phyloP scores from a whole-genome alignment of 2,329 filamentous ascomycete genomes.

The Intubia oerlemansii region DNA sequence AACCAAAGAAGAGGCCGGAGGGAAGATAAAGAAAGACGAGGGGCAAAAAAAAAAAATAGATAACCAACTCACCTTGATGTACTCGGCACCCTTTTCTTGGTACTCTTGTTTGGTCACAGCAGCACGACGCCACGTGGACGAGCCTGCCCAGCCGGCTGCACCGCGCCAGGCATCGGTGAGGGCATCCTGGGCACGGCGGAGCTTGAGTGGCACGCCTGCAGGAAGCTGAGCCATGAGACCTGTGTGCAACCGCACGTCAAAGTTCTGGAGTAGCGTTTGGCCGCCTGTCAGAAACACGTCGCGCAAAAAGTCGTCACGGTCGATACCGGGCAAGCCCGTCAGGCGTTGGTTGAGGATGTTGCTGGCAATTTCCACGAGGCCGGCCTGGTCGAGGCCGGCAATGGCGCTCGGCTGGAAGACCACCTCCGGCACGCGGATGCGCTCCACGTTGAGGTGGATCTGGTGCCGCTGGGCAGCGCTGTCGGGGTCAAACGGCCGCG shows the following conservation, averaged over 20 bases:
- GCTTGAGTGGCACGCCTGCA: slow-evolving; percentile 39
- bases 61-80: slow-evolving; percentile 59
- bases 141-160: slow-evolving; percentile 64
- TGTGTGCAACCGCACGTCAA: slow-evolving; percentile 58
- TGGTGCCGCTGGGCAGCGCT: slow-evolving; percentile 66
- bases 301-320: slow-evolving; percentile 49
- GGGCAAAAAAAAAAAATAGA: background rate
- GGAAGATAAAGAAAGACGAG: too few species aligned
- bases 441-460: slow-evolving; percentile 88
- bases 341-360: slow-evolving; percentile 79
- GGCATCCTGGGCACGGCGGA: slow-evolving; percentile 56
- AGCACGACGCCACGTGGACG: slow-evolving; percentile 34
- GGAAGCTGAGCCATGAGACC: slow-evolving; percentile 58
- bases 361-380: slow-evolving; percentile 75
- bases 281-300: slow-evolving; percentile 94
- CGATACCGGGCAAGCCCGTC: slow-evolving; percentile 21
- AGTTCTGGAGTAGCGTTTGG: slow-evolving; percentile 66
- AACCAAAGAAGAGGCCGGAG: too few species aligned
- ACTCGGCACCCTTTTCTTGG: slow-evolving; percentile 77
- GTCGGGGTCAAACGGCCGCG: slow-evolving; percentile 64
- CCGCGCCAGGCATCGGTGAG: slow-evolving; percentile 84
- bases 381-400: slow-evolving; percentile 81
- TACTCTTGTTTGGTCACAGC: slow-evolving; percentile 68
- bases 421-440: slow-evolving; percentile 83
- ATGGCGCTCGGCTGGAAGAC: slow-evolving; percentile 73